Conservation (phyloP, 1,284 basidiomycete species). For the Trametes pubescens region DNA sequence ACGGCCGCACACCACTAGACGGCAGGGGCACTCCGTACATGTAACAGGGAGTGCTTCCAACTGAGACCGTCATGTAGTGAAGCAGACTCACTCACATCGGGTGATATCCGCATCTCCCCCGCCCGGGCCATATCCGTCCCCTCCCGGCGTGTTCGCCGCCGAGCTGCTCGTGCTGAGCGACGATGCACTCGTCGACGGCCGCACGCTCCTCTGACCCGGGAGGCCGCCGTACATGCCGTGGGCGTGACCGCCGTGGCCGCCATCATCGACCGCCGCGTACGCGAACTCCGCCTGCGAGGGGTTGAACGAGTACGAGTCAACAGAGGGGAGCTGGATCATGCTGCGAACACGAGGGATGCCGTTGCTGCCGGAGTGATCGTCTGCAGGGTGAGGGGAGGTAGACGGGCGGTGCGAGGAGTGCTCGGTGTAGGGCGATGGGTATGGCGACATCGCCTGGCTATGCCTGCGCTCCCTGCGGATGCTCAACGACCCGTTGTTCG, state of each 20-base stretch:
- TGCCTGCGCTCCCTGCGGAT: conserved; percentile 76
- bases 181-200: conserved; percentile 79
- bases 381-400: conserved; percentile 73
- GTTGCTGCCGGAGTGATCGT: conserved; percentile 52
- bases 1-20: neutral
- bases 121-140: conserved; percentile 64
- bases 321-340: conserved; percentile 79
- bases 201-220: conserved; percentile 49
- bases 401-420: conserved; percentile 63
- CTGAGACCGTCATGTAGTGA: conserved; percentile 23
- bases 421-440: conserved; percentile 80
- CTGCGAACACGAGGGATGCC: conserved; percentile 74
- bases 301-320: conserved; percentile 69
- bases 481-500: conserved; percentile 58
- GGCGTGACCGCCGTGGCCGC: conserved; percentile 31
- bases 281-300: conserved; percentile 78
- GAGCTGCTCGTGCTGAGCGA: conserved; percentile 83
- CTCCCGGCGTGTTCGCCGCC: conserved; percentile 64
- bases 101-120: conserved; percentile 64
- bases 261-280: conserved; percentile 63
- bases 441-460: conserved; percentile 84
- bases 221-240: conserved; percentile 40
- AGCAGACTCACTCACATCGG: conserved; percentile 70
- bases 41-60: conserved; percentile 10
- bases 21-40: conserved; percentile 22